Evolutionary conservation across 2,329 filamentous ascomycete genomes (phyloP).

Genomic region (Cladosporium oxysporum): DNA sequence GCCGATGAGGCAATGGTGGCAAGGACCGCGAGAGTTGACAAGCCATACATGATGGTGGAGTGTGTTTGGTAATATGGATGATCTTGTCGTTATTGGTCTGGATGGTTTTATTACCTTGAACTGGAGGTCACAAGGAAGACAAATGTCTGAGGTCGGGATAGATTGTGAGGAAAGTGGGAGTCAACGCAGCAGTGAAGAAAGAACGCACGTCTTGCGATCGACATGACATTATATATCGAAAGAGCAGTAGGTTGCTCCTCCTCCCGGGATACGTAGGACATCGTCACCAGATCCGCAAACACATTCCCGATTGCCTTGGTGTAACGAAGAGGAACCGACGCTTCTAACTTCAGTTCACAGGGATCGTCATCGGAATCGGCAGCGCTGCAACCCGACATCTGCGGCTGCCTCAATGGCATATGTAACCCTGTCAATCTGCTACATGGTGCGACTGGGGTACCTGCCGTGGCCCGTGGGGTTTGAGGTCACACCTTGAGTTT

Average conservation of each 20-base stretch:
- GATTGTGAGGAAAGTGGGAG: neutral
- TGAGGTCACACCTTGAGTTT: conserved; percentile 1
- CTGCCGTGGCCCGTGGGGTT: neutral
- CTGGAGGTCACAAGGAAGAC: neutral
- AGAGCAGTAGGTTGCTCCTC: neutral
- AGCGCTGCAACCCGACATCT: neutral
- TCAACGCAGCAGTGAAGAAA: neutral
- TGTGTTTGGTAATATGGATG: neutral
- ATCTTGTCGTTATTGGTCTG: neutral
- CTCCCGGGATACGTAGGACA: neutral
- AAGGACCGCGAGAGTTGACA: conserved; percentile 25
- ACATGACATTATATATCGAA: neutral
- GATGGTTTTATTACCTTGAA: neutral
- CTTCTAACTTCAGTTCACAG: neutral
- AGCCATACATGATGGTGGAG: conserved; percentile 24
- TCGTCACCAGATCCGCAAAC: conserved; percentile 9
- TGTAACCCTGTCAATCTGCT: conserved; percentile 4
- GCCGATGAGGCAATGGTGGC: conserved; percentile 21
- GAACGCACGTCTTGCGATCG: neutral
- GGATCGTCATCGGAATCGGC: conserved; percentile 6
- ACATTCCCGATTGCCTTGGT: conserved; percentile 4
- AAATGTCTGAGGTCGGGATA: neutral
- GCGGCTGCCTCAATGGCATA: neutral
- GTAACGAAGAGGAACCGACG: neutral
- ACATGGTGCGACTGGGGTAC: conserved; percentile 3